phyloP scores from a whole-genome alignment of 2,329 filamentous ascomycete genomes.

The Fusarium sp. region DNA sequence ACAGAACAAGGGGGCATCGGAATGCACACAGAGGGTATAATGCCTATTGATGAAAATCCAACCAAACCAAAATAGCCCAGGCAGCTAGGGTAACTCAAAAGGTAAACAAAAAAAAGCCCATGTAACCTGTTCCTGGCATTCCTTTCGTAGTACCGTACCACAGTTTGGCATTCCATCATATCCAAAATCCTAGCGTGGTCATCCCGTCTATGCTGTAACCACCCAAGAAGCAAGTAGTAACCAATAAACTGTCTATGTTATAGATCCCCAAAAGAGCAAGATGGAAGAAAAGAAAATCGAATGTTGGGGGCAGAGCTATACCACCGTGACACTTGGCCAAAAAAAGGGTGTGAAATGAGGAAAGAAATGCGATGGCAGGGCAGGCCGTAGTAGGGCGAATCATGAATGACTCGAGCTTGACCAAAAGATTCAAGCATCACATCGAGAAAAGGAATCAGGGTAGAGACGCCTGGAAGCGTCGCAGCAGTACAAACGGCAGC shows the following conservation, averaged over 20 bases:
- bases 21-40: slow-evolving; percentile 46
- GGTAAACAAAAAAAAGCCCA: slow-evolving; percentile 20
- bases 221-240: slow-evolving; percentile 9
- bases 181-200: slow-evolving; percentile 17
- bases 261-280: slow-evolving; percentile 15
- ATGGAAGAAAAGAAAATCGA: slow-evolving; percentile 13
- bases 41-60: slow-evolving; percentile 44
- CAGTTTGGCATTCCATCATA: slow-evolving; percentile 33
- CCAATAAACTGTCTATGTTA: slow-evolving; percentile 36
- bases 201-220: slow-evolving; percentile 37
- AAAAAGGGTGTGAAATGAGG: slow-evolving; percentile 6
- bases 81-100: slow-evolving; percentile 24
- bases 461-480: slow-evolving; percentile 33
- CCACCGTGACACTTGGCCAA: slow-evolving; percentile 10
- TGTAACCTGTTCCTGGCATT: slow-evolving; percentile 25
- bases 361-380: slow-evolving; percentile 11
- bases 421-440: slow-evolving; percentile 14
- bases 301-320: slow-evolving; percentile 30
- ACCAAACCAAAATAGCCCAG: slow-evolving; percentile 26
- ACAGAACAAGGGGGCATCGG: slow-evolving; percentile 21
- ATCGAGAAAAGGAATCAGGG: slow-evolving; percentile 10
- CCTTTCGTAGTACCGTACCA: slow-evolving; percentile 26
- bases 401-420: slow-evolving; percentile 30
- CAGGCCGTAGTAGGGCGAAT: slow-evolving; percentile 7
- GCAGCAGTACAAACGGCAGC: slow-evolving; percentile 5